phyloP scores from a whole-genome alignment of 2,329 filamentous ascomycete species.

The Dryadomyces sulphureus region DNA sequence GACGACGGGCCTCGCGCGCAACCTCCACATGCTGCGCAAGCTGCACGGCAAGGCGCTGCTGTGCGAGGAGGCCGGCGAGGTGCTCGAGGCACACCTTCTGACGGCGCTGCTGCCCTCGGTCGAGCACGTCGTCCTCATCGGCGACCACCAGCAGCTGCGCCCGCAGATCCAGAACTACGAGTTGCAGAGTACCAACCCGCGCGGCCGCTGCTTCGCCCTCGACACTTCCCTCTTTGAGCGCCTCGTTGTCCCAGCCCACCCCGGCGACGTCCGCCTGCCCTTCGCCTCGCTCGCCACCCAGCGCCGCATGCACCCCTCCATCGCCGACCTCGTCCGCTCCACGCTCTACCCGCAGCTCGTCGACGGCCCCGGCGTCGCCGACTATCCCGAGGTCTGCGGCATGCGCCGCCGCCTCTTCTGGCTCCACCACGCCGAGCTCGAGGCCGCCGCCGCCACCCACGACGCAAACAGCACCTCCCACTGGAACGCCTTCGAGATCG shows the following conservation, averaged over 20 bases:
- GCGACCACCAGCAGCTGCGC: constrained; percentile 58
- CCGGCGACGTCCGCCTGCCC: too few relatives aligned
- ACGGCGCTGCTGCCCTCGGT: constrained; percentile 37
- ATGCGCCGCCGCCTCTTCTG: constrained; percentile 48
- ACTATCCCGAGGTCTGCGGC: constrained; percentile 35
- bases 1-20: constrained; percentile 56
- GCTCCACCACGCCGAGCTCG: constrained; percentile 43
- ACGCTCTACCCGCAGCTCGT: constrained; percentile 46
- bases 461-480: constrained; percentile 36
- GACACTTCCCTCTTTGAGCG: constrained; percentile 57
- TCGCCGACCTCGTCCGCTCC: constrained; percentile 34
- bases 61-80: constrained; percentile 61
- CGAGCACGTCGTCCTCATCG: constrained; percentile 54
- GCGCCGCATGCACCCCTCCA: constrained; percentile 55
- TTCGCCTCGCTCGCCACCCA: constrained; percentile 43
- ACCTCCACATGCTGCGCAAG: too few relatives aligned
- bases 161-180: constrained; percentile 50
- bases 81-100: constrained; percentile 52
- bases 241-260: constrained; percentile 39
- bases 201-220: constrained; percentile 49
- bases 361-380: constrained; percentile 33
- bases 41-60: too few relatives aligned
- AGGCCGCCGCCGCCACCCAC: constrained; percentile 28
- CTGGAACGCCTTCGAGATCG: constrained; percentile 48
- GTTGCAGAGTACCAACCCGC: constrained; percentile 47